Evolutionary conservation across 495 filamentous ascomycete species (phyloP), one percentile per base, ranked within the genome.

Genomic region (Penicillium daleae): DNA sequence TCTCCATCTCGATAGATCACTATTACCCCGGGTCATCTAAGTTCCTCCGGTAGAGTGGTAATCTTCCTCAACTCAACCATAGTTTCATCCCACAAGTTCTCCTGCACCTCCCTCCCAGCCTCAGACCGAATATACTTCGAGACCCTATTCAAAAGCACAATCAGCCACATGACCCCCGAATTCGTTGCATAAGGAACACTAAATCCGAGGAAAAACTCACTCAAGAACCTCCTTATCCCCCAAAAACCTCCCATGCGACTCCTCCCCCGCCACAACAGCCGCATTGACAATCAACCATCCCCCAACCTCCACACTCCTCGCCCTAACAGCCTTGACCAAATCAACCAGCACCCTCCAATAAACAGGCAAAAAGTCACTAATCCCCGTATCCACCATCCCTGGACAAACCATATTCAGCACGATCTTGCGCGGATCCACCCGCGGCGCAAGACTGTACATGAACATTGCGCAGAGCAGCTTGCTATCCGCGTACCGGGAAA

Each of bases 391-490:
- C 2, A 72, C 37, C 64, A 70, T 63, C 6, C 67, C 69, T 0
- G 69, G 69, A 31, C 65, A 72, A 13, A 70, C 21, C 64, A 68
- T 68, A 27, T 72, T 72, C 22, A 70, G 15, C 32, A 70, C 51
- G n/a, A 70, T 40, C 17, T 66, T 63, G 24, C 55, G 37, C 0
- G 42, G 4, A 35, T 61, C 62, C 22, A 78, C 55, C 4, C 57
- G 60, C 19, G 64, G 66, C 21, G 74, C 67, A 5, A 80, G 64
- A 51, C 32, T 54, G 37, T 71, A 66, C 57, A 76, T 63, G 50
- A 77, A 75, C 58, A 77, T 62, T 9, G 54, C 60, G 46, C 65
- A 66, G n/a, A 74, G 56, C 12, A 76, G 61, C 62, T 77, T 77
- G 12, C 62, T 63, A 44, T 76, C 74, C n/a, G 48, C 54, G 62